Evolutionary conservation across 768 basidiomycete genomes (phyloP), one percentile per base, ranked within the genome.

Genomic region (Hypholoma sublateritium): DNA sequence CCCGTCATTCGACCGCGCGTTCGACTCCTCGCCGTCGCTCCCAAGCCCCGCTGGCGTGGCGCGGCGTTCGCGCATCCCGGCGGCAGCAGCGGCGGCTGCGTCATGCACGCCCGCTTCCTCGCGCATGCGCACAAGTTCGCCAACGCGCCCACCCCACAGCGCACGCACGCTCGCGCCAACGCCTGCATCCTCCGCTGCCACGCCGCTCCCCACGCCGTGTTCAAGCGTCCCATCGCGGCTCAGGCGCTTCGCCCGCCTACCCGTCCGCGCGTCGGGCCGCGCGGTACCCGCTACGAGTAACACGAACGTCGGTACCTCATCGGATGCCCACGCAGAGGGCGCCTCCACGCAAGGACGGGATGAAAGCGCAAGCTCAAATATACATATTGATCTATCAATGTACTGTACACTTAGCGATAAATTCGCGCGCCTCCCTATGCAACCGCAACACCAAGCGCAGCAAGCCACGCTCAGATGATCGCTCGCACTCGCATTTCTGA

Each of bases 291-390:
- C 59, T 7, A 85, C 67, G 35, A 75, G 69, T 49, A 70, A 73
- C 43, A 85, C 78, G 61, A 91, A 80, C 11, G 65, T 67, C 5
- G 70, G n/a, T n/a, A n/a, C n/a, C n/a, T n/a, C n/a, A n/a, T n/a
- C n/a, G n/a, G n/a, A n/a, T n/a, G n/a, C n/a, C n/a, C n/a, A n/a
- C n/a, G n/a, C n/a, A n/a, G n/a, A n/a, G n/a, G n/a, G n/a, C n/a
- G n/a, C n/a, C n/a, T n/a, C n/a, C n/a, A n/a, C n/a, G n/a, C n/a
- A n/a, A n/a, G n/a, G n/a, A n/a, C n/a, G n/a, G n/a, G n/a, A n/a
- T n/a, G n/a, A n/a, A n/a, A n/a, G n/a, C n/a, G n/a, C n/a, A n/a
- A n/a, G n/a, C n/a, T n/a, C n/a, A n/a, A n/a, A n/a, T n/a, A n/a
- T n/a, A n/a, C n/a, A n/a, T n/a, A n/a, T n/a, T n/a, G n/a, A n/a